Evolutionary conservation across 257 asterid genomes (phyloP).

Genomic region (Jacaranda copaia): DNA sequence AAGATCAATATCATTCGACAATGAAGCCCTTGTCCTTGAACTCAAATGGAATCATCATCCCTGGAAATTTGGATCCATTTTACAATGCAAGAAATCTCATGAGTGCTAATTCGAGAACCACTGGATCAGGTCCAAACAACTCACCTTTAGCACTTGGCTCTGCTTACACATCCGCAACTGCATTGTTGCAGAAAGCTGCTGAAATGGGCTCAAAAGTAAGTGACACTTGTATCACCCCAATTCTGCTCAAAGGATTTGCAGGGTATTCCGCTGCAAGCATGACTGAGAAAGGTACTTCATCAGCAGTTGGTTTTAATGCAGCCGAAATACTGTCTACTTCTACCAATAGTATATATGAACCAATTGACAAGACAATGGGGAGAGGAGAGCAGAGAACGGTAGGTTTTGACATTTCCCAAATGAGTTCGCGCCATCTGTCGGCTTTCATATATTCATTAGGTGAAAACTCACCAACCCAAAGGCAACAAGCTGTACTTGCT

Average conservation of each 20-base stretch:
- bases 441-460: constrained; percentile 27
- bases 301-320: neutral
- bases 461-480: neutral
- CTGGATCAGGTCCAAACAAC: neutral
- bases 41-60: constrained; percentile 23
- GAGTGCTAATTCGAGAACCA: neutral
- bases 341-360: neutral
- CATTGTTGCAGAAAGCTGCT: constrained; percentile 43
- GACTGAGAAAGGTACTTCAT: neutral
- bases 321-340: neutral
- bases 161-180: constrained; percentile 37
- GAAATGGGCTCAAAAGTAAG: constrained; percentile 41
- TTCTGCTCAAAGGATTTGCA: constrained; percentile 34
- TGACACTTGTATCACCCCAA: constrained; percentile 28
- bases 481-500: neutral
- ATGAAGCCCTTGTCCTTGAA: neutral
- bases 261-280: constrained; percentile 19
- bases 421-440: constrained; percentile 8
- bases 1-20: neutral
- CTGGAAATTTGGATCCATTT: constrained; percentile 33
- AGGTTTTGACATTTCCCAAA: neutral
- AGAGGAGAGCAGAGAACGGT: neutral
- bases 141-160: constrained; percentile 17
- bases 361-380: neutral
- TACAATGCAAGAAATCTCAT: constrained; percentile 15